Evolutionary conservation across 1,139 yeast genomes (phyloP).

Genomic region (Scheffersomyces lignicola): DNA sequence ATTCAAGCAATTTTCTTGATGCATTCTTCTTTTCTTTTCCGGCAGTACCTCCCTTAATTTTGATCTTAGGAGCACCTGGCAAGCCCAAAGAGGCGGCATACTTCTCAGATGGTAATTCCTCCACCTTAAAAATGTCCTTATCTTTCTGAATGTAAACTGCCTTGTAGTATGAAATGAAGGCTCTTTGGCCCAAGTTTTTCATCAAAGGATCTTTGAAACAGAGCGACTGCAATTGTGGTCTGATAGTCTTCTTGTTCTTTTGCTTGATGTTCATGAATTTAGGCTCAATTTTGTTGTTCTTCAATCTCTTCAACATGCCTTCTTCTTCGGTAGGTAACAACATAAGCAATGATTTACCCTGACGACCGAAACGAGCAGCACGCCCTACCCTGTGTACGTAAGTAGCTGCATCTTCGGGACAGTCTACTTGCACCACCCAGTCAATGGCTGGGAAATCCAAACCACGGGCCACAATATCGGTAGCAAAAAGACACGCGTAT

Average conservation of each 20-base stretch:
- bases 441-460: constrained; percentile 96
- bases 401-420: constrained; percentile 95
- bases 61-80: constrained; percentile 95
- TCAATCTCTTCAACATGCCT: constrained; percentile 68
- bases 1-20: constrained; percentile 63
- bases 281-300: constrained; percentile 64
- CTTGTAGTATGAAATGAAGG: constrained; percentile 85
- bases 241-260: constrained; percentile 74
- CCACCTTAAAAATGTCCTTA: constrained; percentile 78
- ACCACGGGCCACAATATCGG: constrained; percentile 97
- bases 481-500: constrained; percentile 87
- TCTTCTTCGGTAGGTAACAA: constrained; percentile 82
- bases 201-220: constrained; percentile 91
- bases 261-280: constrained; percentile 74
- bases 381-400: constrained; percentile 97
- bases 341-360: constrained; percentile 83
- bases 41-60: constrained; percentile 52
- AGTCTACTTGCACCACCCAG: constrained; percentile 95
- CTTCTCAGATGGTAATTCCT: constrained; percentile 74
- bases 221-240: constrained; percentile 82
- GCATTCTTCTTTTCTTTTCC: constrained; percentile 79
- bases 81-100: constrained; percentile 87
- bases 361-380: constrained; percentile 89
- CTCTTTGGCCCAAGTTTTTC: constrained; percentile 92
- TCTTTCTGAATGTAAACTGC: constrained; percentile 86